phyloP scores from a whole-genome alignment of 2,329 filamentous ascomycete species.

The Colletotrichum plurivorum region DNA sequence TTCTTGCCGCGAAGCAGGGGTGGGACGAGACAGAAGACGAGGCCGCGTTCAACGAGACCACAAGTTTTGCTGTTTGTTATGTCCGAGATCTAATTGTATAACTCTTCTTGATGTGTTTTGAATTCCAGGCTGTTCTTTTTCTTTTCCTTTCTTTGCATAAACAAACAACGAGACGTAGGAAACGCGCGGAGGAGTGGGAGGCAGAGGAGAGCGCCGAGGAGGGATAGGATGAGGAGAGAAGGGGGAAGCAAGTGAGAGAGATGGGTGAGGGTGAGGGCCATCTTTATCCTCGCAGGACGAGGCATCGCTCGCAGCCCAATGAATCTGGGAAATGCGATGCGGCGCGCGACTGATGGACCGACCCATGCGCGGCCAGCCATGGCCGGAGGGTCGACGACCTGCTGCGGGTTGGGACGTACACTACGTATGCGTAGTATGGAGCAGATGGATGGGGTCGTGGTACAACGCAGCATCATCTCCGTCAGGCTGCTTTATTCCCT shows the following conservation, averaged over 20 bases:
- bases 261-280: slow-evolving; percentile 38
- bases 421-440: too few species aligned
- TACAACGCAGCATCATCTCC: slow-evolving; percentile 28
- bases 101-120: slow-evolving; percentile 26
- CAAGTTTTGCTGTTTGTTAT: slow-evolving; percentile 23
- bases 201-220: slow-evolving; percentile 14
- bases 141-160: slow-evolving; percentile 7
- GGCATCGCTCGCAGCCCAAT: slow-evolving; percentile 41
- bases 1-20: slow-evolving; percentile 44
- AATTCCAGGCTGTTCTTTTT: slow-evolving; percentile 3
- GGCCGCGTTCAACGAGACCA: slow-evolving; percentile 42
- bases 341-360: slow-evolving; percentile 37
- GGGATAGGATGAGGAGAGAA: slow-evolving; percentile 37
- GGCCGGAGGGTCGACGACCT: slow-evolving; percentile 1
- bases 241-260: slow-evolving; percentile 34
- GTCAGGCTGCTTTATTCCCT: too few species aligned
- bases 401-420: too few species aligned
- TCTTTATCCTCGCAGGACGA: slow-evolving; percentile 39
- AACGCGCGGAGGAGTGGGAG: slow-evolving; percentile 8
- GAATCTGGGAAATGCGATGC: slow-evolving; percentile 39
- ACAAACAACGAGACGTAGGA: slow-evolving; percentile 20
- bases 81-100: slow-evolving; percentile 44
- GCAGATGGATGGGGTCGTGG: slow-evolving; percentile 8
- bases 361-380: slow-evolving; percentile 10
- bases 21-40: not conserved